Evolutionary conservation across 73 alveolate species (phyloP).

Genomic region (Halteria grandinella): DNA sequence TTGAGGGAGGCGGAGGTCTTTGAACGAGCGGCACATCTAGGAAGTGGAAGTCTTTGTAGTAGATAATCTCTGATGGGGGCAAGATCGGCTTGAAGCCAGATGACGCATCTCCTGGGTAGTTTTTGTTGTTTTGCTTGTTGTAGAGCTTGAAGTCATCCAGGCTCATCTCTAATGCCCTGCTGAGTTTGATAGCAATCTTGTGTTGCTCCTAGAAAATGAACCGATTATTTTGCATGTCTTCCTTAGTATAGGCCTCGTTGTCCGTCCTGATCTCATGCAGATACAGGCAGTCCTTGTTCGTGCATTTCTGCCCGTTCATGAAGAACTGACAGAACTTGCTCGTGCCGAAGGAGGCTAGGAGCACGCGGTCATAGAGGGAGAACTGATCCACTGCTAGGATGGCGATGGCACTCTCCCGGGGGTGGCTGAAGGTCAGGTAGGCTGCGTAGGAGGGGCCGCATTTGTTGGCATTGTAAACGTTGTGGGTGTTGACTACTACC

Average conservation of each 20-base stretch:
- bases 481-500: conserved; percentile 77
- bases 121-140: background rate
- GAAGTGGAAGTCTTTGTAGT: conserved; percentile 39
- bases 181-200: conserved; percentile 35
- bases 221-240: conserved; percentile 54
- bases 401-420: conserved; percentile 82
- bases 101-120: background rate
- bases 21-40: conserved; percentile 42
- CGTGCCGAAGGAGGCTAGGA: conserved; percentile 87
- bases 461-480: conserved; percentile 73
- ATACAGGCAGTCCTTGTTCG: conserved; percentile 83
- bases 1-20: no score
- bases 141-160: conserved; percentile 25
- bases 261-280: conserved; percentile 79
- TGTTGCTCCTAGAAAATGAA: conserved; percentile 36
- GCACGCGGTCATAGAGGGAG: conserved; percentile 61
- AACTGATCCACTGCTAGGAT: conserved; percentile 76
- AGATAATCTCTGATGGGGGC: conserved; percentile 38
- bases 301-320: conserved; percentile 75
- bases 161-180: conserved; percentile 24
- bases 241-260: conserved; percentile 74
- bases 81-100: conserved; percentile 18
- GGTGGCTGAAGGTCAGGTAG: conserved; percentile 74
- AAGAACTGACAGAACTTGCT: conserved; percentile 84
- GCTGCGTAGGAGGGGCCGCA: conserved; percentile 84